These are phyloP conservation scores for Sedum album DNA, from an alignment of 164 flowering plant genomes.

Conservation along the genomic window DNA sequence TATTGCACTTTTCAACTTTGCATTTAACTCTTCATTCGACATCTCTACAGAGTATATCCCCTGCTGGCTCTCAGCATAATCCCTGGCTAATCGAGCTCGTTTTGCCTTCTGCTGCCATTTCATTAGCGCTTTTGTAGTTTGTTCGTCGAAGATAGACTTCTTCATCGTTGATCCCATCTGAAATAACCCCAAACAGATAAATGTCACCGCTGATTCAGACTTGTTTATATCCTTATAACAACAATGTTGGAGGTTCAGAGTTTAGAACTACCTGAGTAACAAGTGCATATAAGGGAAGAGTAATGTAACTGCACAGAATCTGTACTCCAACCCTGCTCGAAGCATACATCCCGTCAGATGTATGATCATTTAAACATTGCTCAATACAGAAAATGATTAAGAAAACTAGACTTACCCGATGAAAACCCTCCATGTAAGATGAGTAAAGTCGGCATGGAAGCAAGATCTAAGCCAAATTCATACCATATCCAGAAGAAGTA, in stretches of 20 bases:
- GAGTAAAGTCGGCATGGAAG: slow-evolving; percentile 25
- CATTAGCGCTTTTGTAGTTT: background rate
- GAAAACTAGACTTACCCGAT: slow-evolving; percentile 52
- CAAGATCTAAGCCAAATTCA: slow-evolving; percentile 39
- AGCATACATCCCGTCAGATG: background rate
- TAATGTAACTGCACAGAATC: slow-evolving; percentile 1
- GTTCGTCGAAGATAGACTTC: background rate
- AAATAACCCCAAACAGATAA: background rate
- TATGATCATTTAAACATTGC: background rate
- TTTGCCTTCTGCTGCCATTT: background rate
- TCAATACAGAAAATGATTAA: background rate
- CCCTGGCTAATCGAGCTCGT: background rate
- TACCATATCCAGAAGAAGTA: slow-evolving; percentile 65
- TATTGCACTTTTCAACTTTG: background rate
- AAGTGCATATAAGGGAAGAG: background rate
- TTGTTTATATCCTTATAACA: background rate
- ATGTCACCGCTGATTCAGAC: background rate
- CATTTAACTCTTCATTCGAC: background rate
- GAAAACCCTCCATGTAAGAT: slow-evolving; percentile 39
- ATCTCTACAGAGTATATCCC: background rate
- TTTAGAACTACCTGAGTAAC: background rate
- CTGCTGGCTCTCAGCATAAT: background rate
- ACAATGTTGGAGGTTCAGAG: background rate
- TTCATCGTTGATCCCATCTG: slow-evolving; percentile 2
- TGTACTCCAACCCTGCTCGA: background rate